Evolutionary conservation across 768 basidiomycete genomes (phyloP).

Genomic region (Imleria badia): DNA sequence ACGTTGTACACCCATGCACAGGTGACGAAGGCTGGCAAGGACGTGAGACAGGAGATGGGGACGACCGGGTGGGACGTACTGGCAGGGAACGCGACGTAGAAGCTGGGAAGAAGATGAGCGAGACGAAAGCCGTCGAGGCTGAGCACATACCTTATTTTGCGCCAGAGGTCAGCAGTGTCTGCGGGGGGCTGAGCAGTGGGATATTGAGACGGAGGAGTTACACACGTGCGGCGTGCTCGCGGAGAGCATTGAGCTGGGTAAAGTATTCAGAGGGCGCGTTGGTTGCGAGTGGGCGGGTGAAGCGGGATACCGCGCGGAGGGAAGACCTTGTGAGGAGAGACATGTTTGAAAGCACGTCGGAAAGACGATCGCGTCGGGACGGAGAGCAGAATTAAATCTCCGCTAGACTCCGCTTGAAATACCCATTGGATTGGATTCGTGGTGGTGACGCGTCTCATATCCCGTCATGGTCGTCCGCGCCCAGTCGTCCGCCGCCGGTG

Average conservation of each 20-base stretch:
- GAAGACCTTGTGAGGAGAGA: conserved; percentile 49
- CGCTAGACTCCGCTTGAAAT: conserved; percentile 33
- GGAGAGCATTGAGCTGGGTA: conserved; percentile 53
- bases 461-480: conserved; percentile 61
- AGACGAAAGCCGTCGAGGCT: neutral
- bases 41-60: conserved; percentile 11
- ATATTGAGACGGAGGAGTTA: conserved; percentile 8
- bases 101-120: conserved; percentile 40
- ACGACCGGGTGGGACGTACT: conserved; percentile 48
- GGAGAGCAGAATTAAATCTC: conserved; percentile 17
- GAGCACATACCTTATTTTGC: conserved; percentile 73
- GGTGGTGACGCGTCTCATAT: conserved; percentile 45
- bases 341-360: conserved; percentile 34
- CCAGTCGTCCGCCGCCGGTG: conserved; percentile 84
- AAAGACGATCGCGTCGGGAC: conserved; percentile 31
- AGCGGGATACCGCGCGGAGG: conserved; percentile 44
- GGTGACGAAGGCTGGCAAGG: conserved; percentile 20
- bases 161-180: conserved; percentile 83
- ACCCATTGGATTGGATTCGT: too few species aligned
- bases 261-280: conserved; percentile 44
- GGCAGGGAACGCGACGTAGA: conserved; percentile 72
- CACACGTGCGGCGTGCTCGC: conserved; percentile 66
- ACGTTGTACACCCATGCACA: conserved; percentile 50
- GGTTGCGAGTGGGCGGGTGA: conserved; percentile 37
- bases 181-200: conserved; percentile 12